Conservation (phyloP, 2,329 filamentous ascomycete genomes). For the Verruconis gallopava region DNA sequence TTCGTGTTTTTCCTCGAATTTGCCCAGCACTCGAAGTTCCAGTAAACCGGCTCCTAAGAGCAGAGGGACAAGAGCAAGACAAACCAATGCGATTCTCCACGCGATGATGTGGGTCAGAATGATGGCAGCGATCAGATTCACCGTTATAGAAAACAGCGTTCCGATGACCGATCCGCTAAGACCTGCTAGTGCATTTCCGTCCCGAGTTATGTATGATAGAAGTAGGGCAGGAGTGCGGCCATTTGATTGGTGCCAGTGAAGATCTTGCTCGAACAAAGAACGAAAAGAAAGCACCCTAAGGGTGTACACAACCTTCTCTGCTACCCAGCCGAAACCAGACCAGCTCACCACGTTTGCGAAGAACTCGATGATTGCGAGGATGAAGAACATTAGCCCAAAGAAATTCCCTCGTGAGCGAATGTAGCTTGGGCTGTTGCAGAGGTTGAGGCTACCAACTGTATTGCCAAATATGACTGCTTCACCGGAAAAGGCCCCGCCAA, state of each 20-base stretch:
- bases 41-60: constrained; percentile 57
- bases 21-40: constrained; percentile 49
- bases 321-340: constrained; percentile 43
- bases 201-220: constrained; percentile 55
- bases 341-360: constrained; percentile 47
- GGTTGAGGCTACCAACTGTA: constrained; percentile 43
- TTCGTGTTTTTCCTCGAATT: constrained; percentile 42
- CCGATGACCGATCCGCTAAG: constrained; percentile 60
- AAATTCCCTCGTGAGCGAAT: constrained; percentile 40
- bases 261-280: constrained; percentile 51
- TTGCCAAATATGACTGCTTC: constrained; percentile 50
- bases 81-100: constrained; percentile 66
- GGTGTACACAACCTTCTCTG: constrained; percentile 52
- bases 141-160: constrained; percentile 51
- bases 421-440: constrained; percentile 35
- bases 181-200: constrained; percentile 53
- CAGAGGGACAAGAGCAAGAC: constrained; percentile 54
- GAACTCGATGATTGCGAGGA: constrained; percentile 38
- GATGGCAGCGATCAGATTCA: constrained; percentile 57
- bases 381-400: constrained; percentile 43
- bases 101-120: constrained; percentile 57
- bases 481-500: constrained; percentile 45
- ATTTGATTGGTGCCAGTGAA: constrained; percentile 58
- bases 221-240: constrained; percentile 48
- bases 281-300: constrained; percentile 52